phyloP scores from a whole-genome alignment of 495 filamentous ascomycete genomes.

The Penicillium bovifimosum region DNA sequence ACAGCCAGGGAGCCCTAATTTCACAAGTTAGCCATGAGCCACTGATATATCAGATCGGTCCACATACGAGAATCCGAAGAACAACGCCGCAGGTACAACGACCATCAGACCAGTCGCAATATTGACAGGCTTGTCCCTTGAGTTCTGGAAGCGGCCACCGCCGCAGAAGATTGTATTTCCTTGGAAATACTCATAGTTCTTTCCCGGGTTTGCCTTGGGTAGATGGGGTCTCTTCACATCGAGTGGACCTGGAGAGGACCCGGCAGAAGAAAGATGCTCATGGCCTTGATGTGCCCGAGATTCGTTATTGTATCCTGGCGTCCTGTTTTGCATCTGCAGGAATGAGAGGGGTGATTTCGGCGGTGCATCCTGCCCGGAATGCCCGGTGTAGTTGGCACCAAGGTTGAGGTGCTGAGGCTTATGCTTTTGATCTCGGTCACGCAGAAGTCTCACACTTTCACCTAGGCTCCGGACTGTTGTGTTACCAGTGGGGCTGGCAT shows the following conservation, averaged over 20 bases:
- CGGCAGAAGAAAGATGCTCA: conserved; percentile 69
- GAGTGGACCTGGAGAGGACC: conserved; percentile 59
- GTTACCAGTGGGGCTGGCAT: conserved; percentile 67
- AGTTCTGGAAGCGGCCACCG: conserved; percentile 81
- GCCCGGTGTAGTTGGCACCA: conserved; percentile 47
- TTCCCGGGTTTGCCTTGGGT: conserved; percentile 46
- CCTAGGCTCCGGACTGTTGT: conserved; percentile 59
- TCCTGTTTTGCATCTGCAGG: conserved; percentile 50
- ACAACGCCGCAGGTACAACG: conserved; percentile 69
- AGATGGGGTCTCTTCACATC: conserved; percentile 27
- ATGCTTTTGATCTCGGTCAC: conserved; percentile 44
- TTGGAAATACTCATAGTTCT: conserved; percentile 85
- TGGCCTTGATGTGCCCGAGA: conserved; percentile 65
- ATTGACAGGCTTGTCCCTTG: conserved; percentile 84
- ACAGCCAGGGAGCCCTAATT: conserved; percentile 73
- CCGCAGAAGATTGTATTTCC: conserved; percentile 89
- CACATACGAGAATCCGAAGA: conserved; percentile 74
- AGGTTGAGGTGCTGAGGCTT: conserved; percentile 54
- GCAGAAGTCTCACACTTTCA: conserved; percentile 70
- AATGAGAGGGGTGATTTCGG: conserved; percentile 69
- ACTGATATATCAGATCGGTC: not conserved
- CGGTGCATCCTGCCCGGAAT: conserved; percentile 46
- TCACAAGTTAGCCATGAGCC: conserved; percentile 2
- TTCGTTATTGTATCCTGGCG: conserved; percentile 41
- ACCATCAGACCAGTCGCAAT: conserved; percentile 78